Evolutionary conservation across 352 stramenopile genomes (phyloP).

Genomic region (Globisporangium echinulatum): DNA sequence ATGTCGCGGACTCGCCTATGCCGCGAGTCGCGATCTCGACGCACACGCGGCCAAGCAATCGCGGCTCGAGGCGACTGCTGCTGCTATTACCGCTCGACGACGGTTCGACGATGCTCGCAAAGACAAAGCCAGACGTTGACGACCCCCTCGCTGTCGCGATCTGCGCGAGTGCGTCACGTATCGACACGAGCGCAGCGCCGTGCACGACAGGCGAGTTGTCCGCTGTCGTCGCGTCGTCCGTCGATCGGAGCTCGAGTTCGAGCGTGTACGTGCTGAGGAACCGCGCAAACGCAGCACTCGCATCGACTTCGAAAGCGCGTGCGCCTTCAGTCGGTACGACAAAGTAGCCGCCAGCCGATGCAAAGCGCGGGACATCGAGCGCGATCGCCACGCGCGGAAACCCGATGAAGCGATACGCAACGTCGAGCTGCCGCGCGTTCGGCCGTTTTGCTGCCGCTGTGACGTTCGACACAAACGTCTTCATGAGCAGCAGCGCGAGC

Average conservation of each 20-base stretch:
- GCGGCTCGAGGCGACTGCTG: not conserved
- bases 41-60: constrained; percentile 4
- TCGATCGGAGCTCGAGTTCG: constrained; percentile 1
- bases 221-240: too few relatives aligned
- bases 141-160: not conserved
- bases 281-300: constrained; percentile 1
- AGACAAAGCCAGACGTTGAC: not conserved
- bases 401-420: constrained; percentile 16
- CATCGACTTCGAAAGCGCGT: constrained; percentile 6
- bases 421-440: not conserved
- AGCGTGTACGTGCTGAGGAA: constrained; percentile 8
- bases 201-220: not conserved
- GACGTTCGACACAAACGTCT: constrained; percentile 11
- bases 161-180: not conserved
- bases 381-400: constrained; percentile 7
- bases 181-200: not conserved
- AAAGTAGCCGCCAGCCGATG: constrained; percentile 10
- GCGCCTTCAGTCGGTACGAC: constrained; percentile 1
- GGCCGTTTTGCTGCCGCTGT: not conserved
- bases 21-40: constrained; percentile 4
- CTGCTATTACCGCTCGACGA: too few relatives aligned
- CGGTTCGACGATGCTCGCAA: constrained; percentile 3
- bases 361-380: not conserved
- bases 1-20: not conserved
- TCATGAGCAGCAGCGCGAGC: constrained; percentile 12